Evolutionary conservation across 768 basidiomycete species (phyloP), one percentile per base, ranked within the genome.

Genomic region (Xerocomellus chrysenteron): DNA sequence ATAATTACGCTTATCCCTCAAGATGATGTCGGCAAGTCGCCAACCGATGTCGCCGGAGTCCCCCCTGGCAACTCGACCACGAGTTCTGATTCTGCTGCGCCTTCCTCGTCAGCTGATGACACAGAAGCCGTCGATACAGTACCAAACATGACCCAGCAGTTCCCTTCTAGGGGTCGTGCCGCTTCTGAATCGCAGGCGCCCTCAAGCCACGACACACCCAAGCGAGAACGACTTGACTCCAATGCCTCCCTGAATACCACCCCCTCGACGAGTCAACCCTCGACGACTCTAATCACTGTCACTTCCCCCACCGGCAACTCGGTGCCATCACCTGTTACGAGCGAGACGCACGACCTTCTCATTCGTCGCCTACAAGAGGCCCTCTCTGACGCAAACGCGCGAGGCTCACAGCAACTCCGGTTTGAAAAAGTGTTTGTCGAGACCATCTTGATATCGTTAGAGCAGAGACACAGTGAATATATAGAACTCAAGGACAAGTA

Each of bases 401-500:
- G 83, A 36, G 83, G 83, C 11, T 76, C 77, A 19, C 77, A 80
- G 43, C 82, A 86, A 47, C 76, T 94, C 41, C 81, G 80, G 60
- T 74, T 98, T 13, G 92, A 95, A 61, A 78, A 82, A n/a, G 79
- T 72, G 36, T 82, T 94, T 56, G 76, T 94, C 10, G 87, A 89
- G 66, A 80, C 82, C 12, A 82, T 94, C 19, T 66, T 95, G 45
- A 72, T 72, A 26, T 80, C 85, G 53, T 73, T 96, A 54, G 86
- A 91, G 59, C 78, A 83, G 28, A 78, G 82, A 49, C 83, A 82
- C 65, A 75, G 78, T 26, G 87, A 87, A 54, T 81, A 82, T 57
- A 59, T 71, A 35, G 81, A 84, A 45, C 75, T 97, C 65, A 92
- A 88, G 68, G 79, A 73, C 53, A 90, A 84, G 70, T 82, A 96